Evolutionary conservation across 305 asterid species (phyloP), one percentile per base, ranked within the genome.

Genomic region (Rubia peregrina): DNA sequence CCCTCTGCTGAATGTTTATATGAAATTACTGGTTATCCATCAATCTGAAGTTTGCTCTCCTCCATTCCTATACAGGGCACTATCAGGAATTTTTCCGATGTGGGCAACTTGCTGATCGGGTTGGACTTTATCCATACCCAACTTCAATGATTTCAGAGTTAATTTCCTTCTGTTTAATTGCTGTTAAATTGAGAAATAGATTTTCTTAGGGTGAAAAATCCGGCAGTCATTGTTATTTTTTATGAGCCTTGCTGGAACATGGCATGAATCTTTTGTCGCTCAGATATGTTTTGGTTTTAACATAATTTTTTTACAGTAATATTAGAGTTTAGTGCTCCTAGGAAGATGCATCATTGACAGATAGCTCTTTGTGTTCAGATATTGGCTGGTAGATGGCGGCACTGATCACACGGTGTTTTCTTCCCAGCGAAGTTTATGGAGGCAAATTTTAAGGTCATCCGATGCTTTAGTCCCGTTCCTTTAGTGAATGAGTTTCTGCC

Each of bases 61-160:
- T 9, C 26, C 46, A 7, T 56, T 56, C n/a, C 8, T 21, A 14
- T 57, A 17, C 51, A 16, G 42, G 48, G 44, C 42, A 3, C 9
- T 43, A 14, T 67, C 36, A 21, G 76, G 66, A 73, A 11, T 30
- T 8, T 33, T 22, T 67, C 43, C 33, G 67, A 46, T 12, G 77
- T 16, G 49, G 43, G 36, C 62, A 44, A 40, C 68, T 67, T 30
- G 30, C 46, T 17, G 30, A 57, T 33, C 38, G 49, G 73, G 77
- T 67, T 19, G 30, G 38, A 10, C 16, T 24, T 49, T 40, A 4
- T 55, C 60, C 24, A 17, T 44, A 8, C 65, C 72, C 19, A 30
- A 64, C 17, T 46, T 3, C 6, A 36, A 53, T n/a, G 14, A 56
- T 42, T 17, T 14, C 41, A 16, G 4, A 41, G 57, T 22, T 17